Evolutionary conservation across 345 rosid genomes (phyloP), one percentile per base, ranked within the genome.

Genomic region (Brassica rapa): DNA sequence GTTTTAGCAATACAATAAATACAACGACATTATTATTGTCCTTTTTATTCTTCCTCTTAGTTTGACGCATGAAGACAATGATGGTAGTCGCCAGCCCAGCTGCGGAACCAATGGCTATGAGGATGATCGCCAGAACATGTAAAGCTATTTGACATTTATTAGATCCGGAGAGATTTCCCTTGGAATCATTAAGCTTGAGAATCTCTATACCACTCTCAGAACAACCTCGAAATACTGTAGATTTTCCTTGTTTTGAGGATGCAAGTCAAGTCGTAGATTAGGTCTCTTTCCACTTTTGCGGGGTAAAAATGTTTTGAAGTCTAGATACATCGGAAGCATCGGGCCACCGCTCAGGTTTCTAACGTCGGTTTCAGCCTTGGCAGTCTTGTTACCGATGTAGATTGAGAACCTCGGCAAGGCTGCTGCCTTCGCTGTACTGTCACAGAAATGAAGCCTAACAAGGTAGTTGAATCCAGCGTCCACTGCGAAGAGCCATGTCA

Each of bases 191-290:
- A 7, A 35, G 41, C 41, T 35, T 35, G 41, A 35, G 83, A 70
- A 87, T 82, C 81, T 87, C 91, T 29, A 82, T 27, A 4, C 89
- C 89, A 33, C 84, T 84, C 84, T 84, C 53, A 87, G 53, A 16
- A 82, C 73, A 1, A 68, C 79, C 3, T 83, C 84, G 3, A 4
- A 0, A 0, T 6, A 35, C 41, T 35, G 41, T 35, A 6, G 41
- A 8, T 35, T 35, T 0, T 5, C 16, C 0, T 0, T 1, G 0
- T 35, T 35, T 35, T 9, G 1, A 59, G 84, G 79, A 29, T 57
- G 60, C 73, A 62, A 25, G 6, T 63, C 77, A 39, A 86, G 30
- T 6, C 57, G 72, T 4, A 87, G 73, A 37, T 63, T 51, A 29
- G 41, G 41, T 35, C 10, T 35, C 41, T 7, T 35, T 35, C 41